phyloP scores from a whole-genome alignment of 345 rosid species.

The Physaria fendleri region DNA sequence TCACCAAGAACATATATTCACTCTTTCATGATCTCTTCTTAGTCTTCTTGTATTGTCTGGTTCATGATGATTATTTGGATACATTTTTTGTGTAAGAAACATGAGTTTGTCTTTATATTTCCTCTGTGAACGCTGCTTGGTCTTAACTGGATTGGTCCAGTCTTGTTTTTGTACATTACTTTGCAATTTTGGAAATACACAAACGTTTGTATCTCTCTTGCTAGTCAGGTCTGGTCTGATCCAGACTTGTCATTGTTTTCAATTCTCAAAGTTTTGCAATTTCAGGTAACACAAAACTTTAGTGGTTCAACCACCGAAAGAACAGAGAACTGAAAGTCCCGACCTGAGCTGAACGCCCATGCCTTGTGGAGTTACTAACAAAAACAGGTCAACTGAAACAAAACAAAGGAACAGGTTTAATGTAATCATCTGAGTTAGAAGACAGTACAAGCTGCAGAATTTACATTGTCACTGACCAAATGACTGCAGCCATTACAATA shows the following conservation, averaged over 20 bases:
- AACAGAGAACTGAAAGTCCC: no score
- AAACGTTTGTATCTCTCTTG: not conserved
- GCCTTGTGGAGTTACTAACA: constrained; percentile 3
- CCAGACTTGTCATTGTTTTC: no score
- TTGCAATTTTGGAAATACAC: constrained; percentile 3
- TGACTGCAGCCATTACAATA: not conserved
- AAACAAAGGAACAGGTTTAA: not conserved
- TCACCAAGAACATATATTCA: constrained; percentile 7
- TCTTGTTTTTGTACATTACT: constrained; percentile 10
- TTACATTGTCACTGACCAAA: constrained; percentile 10
- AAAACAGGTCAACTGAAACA: not conserved
- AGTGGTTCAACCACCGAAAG: no score
- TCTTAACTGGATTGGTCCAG: not conserved
- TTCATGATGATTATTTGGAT: constrained; percentile 7
- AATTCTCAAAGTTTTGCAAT: not conserved
- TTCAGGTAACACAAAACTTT: not conserved
- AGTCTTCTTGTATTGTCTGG: constrained; percentile 6
- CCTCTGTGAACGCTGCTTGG: not conserved
- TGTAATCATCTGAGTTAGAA: constrained; percentile 1
- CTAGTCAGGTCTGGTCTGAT: not conserved
- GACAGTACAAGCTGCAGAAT: constrained; percentile 14
- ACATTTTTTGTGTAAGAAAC: constrained; percentile 3
- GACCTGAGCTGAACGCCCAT: no score
- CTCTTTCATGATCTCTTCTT: constrained; percentile 13
- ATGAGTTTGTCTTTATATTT: constrained; percentile 6